phyloP scores from a whole-genome alignment of 495 filamentous ascomycete genomes.

The Penicillium pancosmium region DNA sequence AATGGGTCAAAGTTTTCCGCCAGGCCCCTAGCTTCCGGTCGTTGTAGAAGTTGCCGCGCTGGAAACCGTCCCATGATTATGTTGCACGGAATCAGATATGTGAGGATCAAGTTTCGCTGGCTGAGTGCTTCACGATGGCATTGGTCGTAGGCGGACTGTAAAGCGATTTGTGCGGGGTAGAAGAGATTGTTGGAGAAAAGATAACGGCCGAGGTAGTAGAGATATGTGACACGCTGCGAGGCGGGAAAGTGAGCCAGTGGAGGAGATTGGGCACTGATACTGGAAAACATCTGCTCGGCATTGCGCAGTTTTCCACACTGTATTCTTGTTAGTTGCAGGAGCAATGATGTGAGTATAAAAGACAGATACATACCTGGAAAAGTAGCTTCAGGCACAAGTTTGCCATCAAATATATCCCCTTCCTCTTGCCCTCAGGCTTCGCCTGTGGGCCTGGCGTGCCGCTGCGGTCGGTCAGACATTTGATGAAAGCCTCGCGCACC shows the following conservation, averaged over 20 bases:
- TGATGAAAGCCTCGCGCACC: constrained; percentile 87
- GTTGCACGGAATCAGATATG: constrained; percentile 81
- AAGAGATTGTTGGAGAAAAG: constrained; percentile 82
- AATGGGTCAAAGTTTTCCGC: constrained; percentile 73
- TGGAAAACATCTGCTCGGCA: constrained; percentile 86
- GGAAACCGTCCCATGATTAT: constrained; percentile 88
- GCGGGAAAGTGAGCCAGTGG: constrained; percentile 79
- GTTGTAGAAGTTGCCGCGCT: constrained; percentile 60
- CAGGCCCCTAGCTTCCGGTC: constrained; percentile 74
- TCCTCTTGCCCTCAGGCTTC: constrained; percentile 77
- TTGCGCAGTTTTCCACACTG: constrained; percentile 59
- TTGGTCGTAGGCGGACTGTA: constrained; percentile 80
- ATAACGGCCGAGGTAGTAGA: constrained; percentile 93
- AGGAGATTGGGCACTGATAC: constrained; percentile 81
- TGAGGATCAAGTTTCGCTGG: constrained; percentile 79
- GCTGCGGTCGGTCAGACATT: constrained; percentile 82
- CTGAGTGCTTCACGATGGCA: constrained; percentile 65
- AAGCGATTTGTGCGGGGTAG: constrained; percentile 68
- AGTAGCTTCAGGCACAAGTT: constrained; percentile 89
- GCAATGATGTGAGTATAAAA: not conserved
- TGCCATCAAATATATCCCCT: constrained; percentile 86
- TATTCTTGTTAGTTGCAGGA: constrained; percentile 6
- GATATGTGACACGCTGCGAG: constrained; percentile 86
- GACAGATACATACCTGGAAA: constrained; percentile 63
- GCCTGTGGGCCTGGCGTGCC: constrained; percentile 54